Evolutionary conservation across 192 early-diverging fungal genomes (phyloP).

Genomic region (Coemansia reversa): DNA sequence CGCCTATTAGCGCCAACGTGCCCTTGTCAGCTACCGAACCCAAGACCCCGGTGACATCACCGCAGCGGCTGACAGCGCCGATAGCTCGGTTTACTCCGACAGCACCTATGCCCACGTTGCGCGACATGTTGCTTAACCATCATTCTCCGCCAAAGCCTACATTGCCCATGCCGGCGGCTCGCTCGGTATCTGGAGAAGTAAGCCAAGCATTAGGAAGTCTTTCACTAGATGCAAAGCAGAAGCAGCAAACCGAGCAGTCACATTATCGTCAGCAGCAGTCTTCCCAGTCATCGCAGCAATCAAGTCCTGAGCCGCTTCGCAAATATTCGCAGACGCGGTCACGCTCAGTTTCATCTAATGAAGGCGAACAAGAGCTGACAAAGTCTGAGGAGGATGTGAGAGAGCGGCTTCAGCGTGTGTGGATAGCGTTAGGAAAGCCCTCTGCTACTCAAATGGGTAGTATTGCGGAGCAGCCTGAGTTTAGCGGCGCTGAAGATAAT

Average conservation of each 20-base stretch:
- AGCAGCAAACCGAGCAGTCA: slow-evolving; percentile 3
- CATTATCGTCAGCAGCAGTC: slow-evolving; percentile 3
- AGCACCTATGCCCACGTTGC: slow-evolving; percentile 41
- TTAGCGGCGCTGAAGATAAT: neutral
- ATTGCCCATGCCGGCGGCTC: slow-evolving; percentile 7
- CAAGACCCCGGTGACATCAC: slow-evolving; percentile 8
- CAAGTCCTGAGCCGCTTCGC: slow-evolving; percentile 24
- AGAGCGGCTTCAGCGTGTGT: slow-evolving; percentile 37
- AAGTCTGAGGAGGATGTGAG: slow-evolving; percentile 43
- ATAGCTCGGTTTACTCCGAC: slow-evolving; percentile 9
- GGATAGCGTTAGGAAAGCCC: slow-evolving; percentile 19
- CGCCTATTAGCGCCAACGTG: slow-evolving; percentile 16
- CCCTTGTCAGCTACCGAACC: slow-evolving; percentile 5
- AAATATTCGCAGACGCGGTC: slow-evolving; percentile 12
- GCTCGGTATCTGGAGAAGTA: slow-evolving; percentile 12
- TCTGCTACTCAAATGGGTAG: neutral
- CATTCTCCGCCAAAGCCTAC: slow-evolving; percentile 22
- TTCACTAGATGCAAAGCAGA: slow-evolving; percentile 26
- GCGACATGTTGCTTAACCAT: slow-evolving; percentile 43
- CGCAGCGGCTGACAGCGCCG: slow-evolving; percentile 9
- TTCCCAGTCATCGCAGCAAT: slow-evolving; percentile 24
- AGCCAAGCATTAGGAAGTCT: slow-evolving; percentile 16
- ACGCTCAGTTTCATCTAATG: slow-evolving; percentile 22
- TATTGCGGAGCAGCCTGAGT: slow-evolving; percentile 17
- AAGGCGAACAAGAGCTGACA: slow-evolving; percentile 27